Evolutionary conservation across 1,284 basidiomycete species (phyloP).

Genomic region (Malassezia japonica): DNA sequence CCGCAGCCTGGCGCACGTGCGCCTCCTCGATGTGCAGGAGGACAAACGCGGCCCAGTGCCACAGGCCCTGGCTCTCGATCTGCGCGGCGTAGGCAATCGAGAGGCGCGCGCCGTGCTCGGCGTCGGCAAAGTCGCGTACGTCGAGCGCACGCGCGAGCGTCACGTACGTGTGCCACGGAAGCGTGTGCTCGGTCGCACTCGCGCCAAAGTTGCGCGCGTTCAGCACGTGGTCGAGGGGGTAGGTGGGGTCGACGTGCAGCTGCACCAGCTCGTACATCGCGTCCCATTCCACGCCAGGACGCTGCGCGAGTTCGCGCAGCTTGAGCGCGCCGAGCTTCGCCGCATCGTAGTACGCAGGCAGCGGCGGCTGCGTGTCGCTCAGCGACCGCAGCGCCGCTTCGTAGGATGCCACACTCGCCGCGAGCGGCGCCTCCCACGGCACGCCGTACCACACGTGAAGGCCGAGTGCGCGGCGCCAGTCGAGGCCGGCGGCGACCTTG

Average conservation of each 20-base stretch:
- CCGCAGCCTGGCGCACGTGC: slow-evolving; percentile 59
- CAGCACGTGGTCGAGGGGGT: slow-evolving; percentile 53
- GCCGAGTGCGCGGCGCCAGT: slow-evolving; percentile 92
- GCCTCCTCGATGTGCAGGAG: slow-evolving; percentile 75
- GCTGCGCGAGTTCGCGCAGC: slow-evolving; percentile 26
- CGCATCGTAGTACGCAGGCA: slow-evolving; percentile 38
- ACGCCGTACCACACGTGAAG: slow-evolving; percentile 81
- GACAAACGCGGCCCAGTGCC: slow-evolving; percentile 80
- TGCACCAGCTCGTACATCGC: slow-evolving; percentile 73
- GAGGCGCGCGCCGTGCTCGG: slow-evolving; percentile 60
- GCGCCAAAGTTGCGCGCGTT: slow-evolving; percentile 64
- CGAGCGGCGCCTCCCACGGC: slow-evolving; percentile 62
- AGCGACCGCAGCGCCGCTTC: slow-evolving; percentile 42
- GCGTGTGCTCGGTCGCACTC: slow-evolving; percentile 66
- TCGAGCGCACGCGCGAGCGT: slow-evolving; percentile 72
- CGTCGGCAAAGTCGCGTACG: slow-evolving; percentile 75
- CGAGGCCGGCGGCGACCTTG: slow-evolving; percentile 61
- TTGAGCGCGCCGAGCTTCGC: slow-evolving; percentile 27
- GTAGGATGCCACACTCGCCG: slow-evolving; percentile 64
- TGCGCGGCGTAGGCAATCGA: slow-evolving; percentile 77
- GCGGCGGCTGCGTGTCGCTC: slow-evolving; percentile 40
- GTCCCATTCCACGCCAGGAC: slow-evolving; percentile 52
- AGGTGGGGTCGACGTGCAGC: slow-evolving; percentile 57
- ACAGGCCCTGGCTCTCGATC: slow-evolving; percentile 68
- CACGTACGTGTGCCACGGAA: slow-evolving; percentile 89